phyloP scores from a whole-genome alignment of 495 filamentous ascomycete species.

The Aspergillus sclerotioniger region DNA sequence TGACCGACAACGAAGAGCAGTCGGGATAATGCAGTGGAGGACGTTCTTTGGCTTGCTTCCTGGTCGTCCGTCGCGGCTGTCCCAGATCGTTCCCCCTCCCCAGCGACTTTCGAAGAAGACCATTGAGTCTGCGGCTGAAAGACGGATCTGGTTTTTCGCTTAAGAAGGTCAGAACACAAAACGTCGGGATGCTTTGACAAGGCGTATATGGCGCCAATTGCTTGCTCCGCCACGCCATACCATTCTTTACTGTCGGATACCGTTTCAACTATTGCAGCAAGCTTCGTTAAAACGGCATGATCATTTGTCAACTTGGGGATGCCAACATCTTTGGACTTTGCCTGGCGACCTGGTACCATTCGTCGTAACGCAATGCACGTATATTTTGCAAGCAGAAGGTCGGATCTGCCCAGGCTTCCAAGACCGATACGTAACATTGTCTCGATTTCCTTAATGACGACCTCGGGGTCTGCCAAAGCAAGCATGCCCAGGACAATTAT shows the following conservation, averaged over 20 bases:
- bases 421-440: conserved; percentile 89
- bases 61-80: conserved; percentile 36
- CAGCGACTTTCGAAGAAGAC: conserved; percentile 28
- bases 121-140: conserved; percentile 54
- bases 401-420: conserved; percentile 71
- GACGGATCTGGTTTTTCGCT: conserved; percentile 79
- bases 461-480: conserved; percentile 85
- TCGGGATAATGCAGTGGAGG: conserved; percentile 77
- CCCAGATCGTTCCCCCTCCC: conserved; percentile 49
- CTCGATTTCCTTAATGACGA: conserved; percentile 91
- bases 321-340: conserved; percentile 64
- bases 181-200: conserved; percentile 92
- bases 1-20: conserved; percentile 95
- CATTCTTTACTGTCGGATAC: conserved; percentile 89
- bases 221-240: conserved; percentile 97
- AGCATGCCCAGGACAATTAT: conserved; percentile 99
- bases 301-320: conserved; percentile 85
- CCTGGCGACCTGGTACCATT: conserved; percentile 81
- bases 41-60: conserved; percentile 31
- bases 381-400: conserved; percentile 88
- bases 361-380: conserved; percentile 89
- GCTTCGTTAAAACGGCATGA: conserved; percentile 75
- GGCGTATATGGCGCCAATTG: conserved; percentile 93
- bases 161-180: conserved; percentile 87
- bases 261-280: conserved; percentile 82